These are phyloP conservation scores for Knufia fluminis DNA, from an alignment of 2,329 filamentous ascomycete genomes.

Conservation along the genomic window DNA sequence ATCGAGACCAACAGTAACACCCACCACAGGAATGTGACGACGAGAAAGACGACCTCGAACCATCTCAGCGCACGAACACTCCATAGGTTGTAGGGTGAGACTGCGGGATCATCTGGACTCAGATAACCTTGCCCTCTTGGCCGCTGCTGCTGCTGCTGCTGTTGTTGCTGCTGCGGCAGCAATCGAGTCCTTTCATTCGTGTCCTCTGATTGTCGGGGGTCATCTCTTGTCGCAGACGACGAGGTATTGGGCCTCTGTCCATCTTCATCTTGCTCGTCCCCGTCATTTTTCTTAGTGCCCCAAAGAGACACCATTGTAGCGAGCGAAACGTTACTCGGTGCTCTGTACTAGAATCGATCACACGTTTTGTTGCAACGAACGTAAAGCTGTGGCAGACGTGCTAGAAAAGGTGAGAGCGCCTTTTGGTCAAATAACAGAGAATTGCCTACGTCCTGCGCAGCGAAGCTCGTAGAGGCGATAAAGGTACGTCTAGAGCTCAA, in stretches of 20 bases:
- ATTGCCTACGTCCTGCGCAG: too few relatives aligned
- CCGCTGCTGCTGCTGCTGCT: constrained; percentile 29
- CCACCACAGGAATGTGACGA: constrained; percentile 85
- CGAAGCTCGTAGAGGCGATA: background rate
- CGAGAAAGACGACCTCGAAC: constrained; percentile 65
- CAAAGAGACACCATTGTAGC: constrained; percentile 45
- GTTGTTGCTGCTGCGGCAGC: constrained; percentile 32
- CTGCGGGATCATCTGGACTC: constrained; percentile 71
- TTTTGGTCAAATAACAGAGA: too few relatives aligned
- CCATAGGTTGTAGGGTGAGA: constrained; percentile 93
- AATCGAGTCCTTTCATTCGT: constrained; percentile 57
- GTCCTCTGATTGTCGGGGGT: constrained; percentile 28
- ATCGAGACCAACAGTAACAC: constrained; percentile 74
- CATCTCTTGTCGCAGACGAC: constrained; percentile 12
- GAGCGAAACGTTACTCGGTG: too few relatives aligned
- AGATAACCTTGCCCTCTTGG: constrained; percentile 60
- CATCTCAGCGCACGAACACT: constrained; percentile 72
- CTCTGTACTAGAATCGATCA: too few relatives aligned
- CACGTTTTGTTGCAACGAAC: too few relatives aligned
- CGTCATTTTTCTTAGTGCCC: constrained; percentile 43
- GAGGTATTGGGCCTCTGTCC: constrained; percentile 23
- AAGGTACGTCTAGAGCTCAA: background rate
- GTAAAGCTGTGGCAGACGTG: too few relatives aligned
- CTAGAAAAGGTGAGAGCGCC: too few relatives aligned
- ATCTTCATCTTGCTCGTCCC: constrained; percentile 28